Conservation (phyloP, 116 monocot species). For the Papilionanthe hybrid region DNA sequence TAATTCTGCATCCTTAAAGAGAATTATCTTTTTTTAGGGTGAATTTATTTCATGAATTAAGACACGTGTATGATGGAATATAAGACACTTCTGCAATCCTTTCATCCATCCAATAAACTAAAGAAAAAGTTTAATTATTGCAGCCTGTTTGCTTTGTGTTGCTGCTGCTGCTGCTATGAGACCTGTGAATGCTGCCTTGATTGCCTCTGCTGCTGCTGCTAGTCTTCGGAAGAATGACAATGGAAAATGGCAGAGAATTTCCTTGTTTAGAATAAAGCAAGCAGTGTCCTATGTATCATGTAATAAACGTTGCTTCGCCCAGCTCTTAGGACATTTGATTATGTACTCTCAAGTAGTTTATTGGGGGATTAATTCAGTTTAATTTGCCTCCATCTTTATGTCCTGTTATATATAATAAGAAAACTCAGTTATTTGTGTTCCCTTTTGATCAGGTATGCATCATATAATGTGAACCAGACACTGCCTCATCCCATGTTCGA, state of each 20-base stretch:
- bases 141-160: constrained; percentile 52
- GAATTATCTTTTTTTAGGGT: too few relatives aligned
- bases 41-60: too few relatives aligned
- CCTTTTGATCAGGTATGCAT: neutral
- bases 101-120: too few relatives aligned
- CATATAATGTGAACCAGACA: too few relatives aligned
- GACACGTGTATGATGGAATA: too few relatives aligned
- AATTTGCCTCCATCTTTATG: neutral
- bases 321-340: neutral
- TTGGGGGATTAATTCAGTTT: neutral
- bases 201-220: constrained; percentile 47
- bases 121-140: neutral
- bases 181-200: constrained; percentile 79
- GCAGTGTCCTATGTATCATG: neutral
- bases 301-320: neutral
- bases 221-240: neutral
- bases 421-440: neutral
- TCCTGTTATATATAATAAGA: neutral
- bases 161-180: constrained; percentile 70
- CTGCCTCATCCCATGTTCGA: too few relatives aligned
- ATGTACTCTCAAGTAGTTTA: neutral
- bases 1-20: too few relatives aligned
- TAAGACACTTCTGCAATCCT: too few relatives aligned
- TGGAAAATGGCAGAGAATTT: neutral
- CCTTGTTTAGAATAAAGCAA: neutral